Conservation (phyloP, 108 stramenopile genomes). For the Cyclostephanos tholiformis region DNA sequence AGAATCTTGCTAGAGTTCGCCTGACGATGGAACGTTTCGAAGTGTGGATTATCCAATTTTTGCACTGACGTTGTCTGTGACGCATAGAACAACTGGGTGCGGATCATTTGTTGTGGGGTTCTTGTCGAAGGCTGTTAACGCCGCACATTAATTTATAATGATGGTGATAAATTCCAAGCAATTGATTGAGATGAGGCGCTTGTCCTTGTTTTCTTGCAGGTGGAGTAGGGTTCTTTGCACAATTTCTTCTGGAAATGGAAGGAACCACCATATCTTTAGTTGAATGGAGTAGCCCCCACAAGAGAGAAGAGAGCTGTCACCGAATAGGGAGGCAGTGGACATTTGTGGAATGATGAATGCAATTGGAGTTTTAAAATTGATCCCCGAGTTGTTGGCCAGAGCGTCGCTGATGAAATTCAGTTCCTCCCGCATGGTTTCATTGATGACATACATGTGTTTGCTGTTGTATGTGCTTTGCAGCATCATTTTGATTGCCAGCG, state of each 20-base stretch:
- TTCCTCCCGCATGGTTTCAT: background rate
- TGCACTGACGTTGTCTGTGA: too few species aligned
- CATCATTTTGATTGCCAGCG: too few species aligned
- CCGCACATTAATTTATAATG: slow-evolving; percentile 21
- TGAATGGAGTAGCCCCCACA: background rate
- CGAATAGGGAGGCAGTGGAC: background rate
- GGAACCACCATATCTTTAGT: slow-evolving; percentile 1
- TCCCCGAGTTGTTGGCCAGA: background rate
- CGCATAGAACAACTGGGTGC: too few species aligned
- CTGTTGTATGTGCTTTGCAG: background rate
- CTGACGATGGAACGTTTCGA: slow-evolving; percentile 2
- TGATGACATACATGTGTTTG: background rate
- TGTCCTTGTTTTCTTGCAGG: background rate
- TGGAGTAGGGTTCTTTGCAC: background rate
- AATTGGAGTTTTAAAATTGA: background rate
- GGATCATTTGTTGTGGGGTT: background rate
- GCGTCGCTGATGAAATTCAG: background rate
- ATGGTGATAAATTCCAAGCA: slow-evolving; percentile 17
- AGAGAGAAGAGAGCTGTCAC: background rate
- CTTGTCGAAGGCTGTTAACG: background rate
- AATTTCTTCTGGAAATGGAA: slow-evolving; percentile 1
- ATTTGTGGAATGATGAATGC: background rate
- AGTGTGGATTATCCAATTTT: too few species aligned
- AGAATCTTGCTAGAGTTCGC: slow-evolving; percentile 13
- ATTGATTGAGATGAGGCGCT: too few species aligned